These are phyloP conservation scores for Diophrys appendiculata DNA, from an alignment of 73 alveolate genomes.

Conservation along the genomic window DNA sequence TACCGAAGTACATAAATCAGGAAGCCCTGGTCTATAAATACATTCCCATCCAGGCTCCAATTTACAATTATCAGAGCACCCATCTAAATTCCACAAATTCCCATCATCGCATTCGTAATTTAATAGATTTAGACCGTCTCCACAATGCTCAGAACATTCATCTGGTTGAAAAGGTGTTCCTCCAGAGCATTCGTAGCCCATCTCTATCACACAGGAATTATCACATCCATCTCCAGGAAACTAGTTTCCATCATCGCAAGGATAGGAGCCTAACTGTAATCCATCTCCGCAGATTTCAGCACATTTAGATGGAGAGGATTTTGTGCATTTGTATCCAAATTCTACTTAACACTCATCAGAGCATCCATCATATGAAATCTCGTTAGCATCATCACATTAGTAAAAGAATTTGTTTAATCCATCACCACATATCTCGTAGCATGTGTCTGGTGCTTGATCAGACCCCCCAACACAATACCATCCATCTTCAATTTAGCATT, in stretches of 20 bases:
- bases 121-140: conserved; percentile 23
- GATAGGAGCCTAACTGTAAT: conserved; percentile 19
- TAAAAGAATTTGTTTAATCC: conserved; percentile 7
- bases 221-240: conserved; percentile 49
- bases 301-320: conserved; percentile 20
- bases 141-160: conserved; percentile 33
- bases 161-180: conserved; percentile 22
- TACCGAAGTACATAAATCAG: background rate
- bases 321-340: background rate
- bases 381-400: conserved; percentile 43
- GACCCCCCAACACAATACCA: conserved; percentile 5
- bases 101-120: conserved; percentile 56
- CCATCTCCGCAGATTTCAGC: conserved; percentile 62
- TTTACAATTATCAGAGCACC: conserved; percentile 34
- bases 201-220: conserved; percentile 32
- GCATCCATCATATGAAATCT: conserved; percentile 37
- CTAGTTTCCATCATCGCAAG: conserved; percentile 55
- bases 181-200: conserved; percentile 61
- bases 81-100: conserved; percentile 43
- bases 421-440: conserved; percentile 1
- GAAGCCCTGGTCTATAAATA: background rate
- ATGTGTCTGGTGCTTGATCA: background rate
- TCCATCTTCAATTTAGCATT: background rate
- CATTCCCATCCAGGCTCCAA: conserved; percentile 28
- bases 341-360: conserved; percentile 31